These are phyloP conservation scores for Acrocalymma vagum DNA, from an alignment of 2,329 filamentous ascomycete genomes.

Conservation along the genomic window DNA sequence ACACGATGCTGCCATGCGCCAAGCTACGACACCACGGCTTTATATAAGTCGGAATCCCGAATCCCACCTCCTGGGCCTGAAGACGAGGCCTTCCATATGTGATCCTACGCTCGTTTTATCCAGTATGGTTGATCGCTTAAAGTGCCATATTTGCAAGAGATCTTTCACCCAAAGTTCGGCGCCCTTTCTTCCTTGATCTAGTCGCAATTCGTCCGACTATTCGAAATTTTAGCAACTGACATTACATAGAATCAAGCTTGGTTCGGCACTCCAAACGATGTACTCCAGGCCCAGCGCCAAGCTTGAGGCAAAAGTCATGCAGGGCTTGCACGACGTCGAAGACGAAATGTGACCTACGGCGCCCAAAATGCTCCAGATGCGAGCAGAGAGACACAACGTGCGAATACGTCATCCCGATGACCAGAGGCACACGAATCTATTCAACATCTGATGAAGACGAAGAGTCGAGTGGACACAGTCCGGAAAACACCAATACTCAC, in stretches of 20 bases:
- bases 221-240: conserved; percentile 8
- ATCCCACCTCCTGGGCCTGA: too few relatives aligned
- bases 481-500: conserved; percentile 7
- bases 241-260: conserved; percentile 19
- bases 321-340: conserved; percentile 26
- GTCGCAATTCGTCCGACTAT: conserved; percentile 6
- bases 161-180: conserved; percentile 26
- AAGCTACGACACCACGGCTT: too few relatives aligned
- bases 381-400: conserved; percentile 16
- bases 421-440: conserved; percentile 14
- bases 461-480: too few relatives aligned
- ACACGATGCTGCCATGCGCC: too few relatives aligned
- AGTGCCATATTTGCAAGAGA: conserved; percentile 23
- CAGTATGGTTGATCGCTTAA: conserved; percentile 9
- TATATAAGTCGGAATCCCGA: too few relatives aligned
- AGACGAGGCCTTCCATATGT: too few relatives aligned
- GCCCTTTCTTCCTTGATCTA: neutral
- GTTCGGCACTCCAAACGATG: conserved; percentile 25
- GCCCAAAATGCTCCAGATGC: conserved; percentile 25
- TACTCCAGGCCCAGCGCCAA: conserved; percentile 21
- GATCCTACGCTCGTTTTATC: too few relatives aligned
- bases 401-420: conserved; percentile 24
- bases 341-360: conserved; percentile 23
- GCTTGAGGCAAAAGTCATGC: conserved; percentile 28
- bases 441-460: neutral